Evolutionary conservation across 257 asterid genomes (phyloP).

Genomic region (Ajuga chamaepitys): DNA sequence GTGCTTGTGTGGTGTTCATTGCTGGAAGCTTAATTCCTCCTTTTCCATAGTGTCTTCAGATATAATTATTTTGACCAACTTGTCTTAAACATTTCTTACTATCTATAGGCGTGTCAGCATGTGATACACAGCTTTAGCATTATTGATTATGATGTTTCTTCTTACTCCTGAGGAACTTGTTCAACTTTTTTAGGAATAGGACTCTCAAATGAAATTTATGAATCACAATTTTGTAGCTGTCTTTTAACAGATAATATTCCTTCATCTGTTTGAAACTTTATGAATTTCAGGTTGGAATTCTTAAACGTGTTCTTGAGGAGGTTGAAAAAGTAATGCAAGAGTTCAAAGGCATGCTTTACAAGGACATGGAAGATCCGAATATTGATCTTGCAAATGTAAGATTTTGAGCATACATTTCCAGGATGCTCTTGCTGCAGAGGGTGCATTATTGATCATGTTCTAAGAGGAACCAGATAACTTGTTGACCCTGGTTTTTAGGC

Average conservation of each 20-base stretch:
- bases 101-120: constrained; percentile 1
- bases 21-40: background rate
- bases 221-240: background rate
- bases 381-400: constrained; percentile 85
- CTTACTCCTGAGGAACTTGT: background rate
- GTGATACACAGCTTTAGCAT: background rate
- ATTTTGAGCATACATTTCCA: constrained; percentile 1
- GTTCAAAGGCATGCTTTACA: constrained; percentile 92
- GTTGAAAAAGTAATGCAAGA: constrained; percentile 94
- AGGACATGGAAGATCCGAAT: constrained; percentile 92
- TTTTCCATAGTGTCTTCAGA: background rate
- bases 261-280: constrained; percentile 1
- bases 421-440: constrained; percentile 2
- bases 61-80: background rate
- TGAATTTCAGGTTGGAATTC: constrained; percentile 75
- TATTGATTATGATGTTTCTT: constrained; percentile 3
- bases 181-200: background rate
- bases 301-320: constrained; percentile 90
- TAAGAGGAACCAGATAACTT: background rate
- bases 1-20: background rate
- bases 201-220: constrained; percentile 1
- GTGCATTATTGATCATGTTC: constrained; percentile 8
- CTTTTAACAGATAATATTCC: background rate
- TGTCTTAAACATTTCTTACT: background rate
- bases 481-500: constrained; percentile 2